Conservation (phyloP, 2,329 filamentous ascomycete species). For the Gremmenia infestans region DNA sequence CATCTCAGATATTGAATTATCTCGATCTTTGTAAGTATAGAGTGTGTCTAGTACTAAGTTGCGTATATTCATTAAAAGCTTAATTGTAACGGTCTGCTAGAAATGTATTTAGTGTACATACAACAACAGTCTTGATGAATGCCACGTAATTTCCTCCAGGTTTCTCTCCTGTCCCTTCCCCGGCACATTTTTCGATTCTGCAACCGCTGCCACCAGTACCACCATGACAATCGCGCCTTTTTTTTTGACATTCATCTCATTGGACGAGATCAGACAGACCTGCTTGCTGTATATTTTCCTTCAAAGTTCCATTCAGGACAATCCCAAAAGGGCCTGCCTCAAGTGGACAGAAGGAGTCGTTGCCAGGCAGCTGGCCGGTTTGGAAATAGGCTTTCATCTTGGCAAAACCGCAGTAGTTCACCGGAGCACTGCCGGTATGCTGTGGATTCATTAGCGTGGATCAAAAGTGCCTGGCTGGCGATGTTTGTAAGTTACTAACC, state of each 20-base stretch:
- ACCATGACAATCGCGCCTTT: no score
- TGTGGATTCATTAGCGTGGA: background rate
- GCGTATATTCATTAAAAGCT: no score
- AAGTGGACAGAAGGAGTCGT: background rate
- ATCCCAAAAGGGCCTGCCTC: background rate
- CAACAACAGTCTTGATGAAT: no score
- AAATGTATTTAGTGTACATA: no score
- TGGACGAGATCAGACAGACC: background rate
- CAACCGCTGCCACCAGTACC: no score
- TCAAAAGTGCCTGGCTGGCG: background rate
- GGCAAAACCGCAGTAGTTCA: background rate
- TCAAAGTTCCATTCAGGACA: slow-evolving; percentile 3
- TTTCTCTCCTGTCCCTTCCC: no score
- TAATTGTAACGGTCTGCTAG: no score
- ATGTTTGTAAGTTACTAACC: background rate
- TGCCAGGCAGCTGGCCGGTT: background rate
- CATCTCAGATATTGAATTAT: no score
- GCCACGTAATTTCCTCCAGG: no score
- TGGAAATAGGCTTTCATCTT: background rate
- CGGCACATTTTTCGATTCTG: no score
- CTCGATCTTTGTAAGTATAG: no score
- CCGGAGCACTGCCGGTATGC: background rate
- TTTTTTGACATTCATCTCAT: background rate
- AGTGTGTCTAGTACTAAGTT: no score
- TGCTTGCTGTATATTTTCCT: slow-evolving; percentile 1